Conservation (phyloP, 2,329 filamentous ascomycete genomes). For the Ceratocystis papillata region DNA sequence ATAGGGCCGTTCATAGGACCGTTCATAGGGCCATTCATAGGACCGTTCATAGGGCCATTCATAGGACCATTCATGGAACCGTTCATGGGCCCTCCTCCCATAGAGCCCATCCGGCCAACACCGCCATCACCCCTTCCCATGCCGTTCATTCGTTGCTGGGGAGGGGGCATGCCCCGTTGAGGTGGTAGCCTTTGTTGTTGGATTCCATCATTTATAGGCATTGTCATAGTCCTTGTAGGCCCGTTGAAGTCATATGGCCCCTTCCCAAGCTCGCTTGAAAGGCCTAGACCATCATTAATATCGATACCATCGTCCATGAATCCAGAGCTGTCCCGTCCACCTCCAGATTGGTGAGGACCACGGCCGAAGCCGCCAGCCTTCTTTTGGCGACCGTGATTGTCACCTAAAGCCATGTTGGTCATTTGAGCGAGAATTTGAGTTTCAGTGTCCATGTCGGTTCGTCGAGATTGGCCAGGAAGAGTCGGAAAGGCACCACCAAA, state of each 20-base stretch:
- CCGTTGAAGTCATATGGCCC: slow-evolving; percentile 37
- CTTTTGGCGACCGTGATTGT: slow-evolving; percentile 9
- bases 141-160: slow-evolving; percentile 34
- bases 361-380: slow-evolving; percentile 21
- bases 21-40: background rate
- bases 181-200: slow-evolving; percentile 31
- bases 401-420: slow-evolving; percentile 19
- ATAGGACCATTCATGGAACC: background rate
- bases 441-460: slow-evolving; percentile 22
- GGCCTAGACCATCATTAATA: slow-evolving; percentile 31
- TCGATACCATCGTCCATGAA: slow-evolving; percentile 31
- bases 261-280: slow-evolving; percentile 28
- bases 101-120: slow-evolving; percentile 32
- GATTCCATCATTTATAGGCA: slow-evolving; percentile 41
- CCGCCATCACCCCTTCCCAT: slow-evolving; percentile 36
- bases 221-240: slow-evolving; percentile 50
- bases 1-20: slow-evolving; percentile 8
- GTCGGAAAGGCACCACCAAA: slow-evolving; percentile 20
- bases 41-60: background rate
- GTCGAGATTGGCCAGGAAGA: slow-evolving; percentile 19
- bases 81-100: slow-evolving; percentile 30
- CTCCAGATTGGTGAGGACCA: background rate
- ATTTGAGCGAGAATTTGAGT: slow-evolving; percentile 22
- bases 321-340: slow-evolving; percentile 19
- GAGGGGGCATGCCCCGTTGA: slow-evolving; percentile 27